These are phyloP conservation scores for Blumeriella jaapii DNA, from an alignment of 2,329 filamentous ascomycete species.

Conservation along the genomic window DNA sequence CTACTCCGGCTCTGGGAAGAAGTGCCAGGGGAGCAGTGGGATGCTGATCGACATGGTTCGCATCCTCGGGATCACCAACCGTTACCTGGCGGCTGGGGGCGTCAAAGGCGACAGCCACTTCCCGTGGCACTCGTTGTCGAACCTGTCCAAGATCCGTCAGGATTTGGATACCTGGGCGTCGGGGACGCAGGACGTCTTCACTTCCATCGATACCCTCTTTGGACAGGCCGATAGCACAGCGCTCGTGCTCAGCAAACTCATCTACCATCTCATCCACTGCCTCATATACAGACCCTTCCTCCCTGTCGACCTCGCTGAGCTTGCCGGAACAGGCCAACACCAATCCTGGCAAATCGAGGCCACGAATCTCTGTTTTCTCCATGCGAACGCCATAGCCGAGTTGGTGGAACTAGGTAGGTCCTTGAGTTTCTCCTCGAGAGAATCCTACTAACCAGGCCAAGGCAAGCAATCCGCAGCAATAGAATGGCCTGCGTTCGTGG, in stretches of 20 bases:
- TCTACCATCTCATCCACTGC: slow-evolving; percentile 80
- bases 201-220: slow-evolving; percentile 63
- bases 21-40: slow-evolving; percentile 61
- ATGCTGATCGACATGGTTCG: slow-evolving; percentile 79
- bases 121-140: slow-evolving; percentile 80
- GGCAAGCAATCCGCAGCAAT: slow-evolving; percentile 56
- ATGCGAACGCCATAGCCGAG: slow-evolving; percentile 80
- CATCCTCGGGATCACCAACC: slow-evolving; percentile 72
- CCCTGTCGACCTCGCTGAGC: slow-evolving; percentile 70
- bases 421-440: background rate
- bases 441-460: background rate
- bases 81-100: slow-evolving; percentile 73
- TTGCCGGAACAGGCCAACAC: slow-evolving; percentile 69
- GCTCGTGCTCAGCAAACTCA: slow-evolving; percentile 70
- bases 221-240: slow-evolving; percentile 68
- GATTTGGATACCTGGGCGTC: slow-evolving; percentile 79
- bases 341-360: slow-evolving; percentile 91
- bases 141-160: slow-evolving; percentile 73
- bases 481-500: slow-evolving; percentile 79
- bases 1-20: slow-evolving; percentile 55
- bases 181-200: slow-evolving; percentile 68
- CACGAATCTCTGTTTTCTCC: slow-evolving; percentile 75
- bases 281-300: slow-evolving; percentile 80
- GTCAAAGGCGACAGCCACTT: slow-evolving; percentile 86
- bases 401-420: slow-evolving; percentile 58